Evolutionary conservation across 805 yeast genomes (phyloP).

Genomic region (Teunomyces gatunensis): DNA sequence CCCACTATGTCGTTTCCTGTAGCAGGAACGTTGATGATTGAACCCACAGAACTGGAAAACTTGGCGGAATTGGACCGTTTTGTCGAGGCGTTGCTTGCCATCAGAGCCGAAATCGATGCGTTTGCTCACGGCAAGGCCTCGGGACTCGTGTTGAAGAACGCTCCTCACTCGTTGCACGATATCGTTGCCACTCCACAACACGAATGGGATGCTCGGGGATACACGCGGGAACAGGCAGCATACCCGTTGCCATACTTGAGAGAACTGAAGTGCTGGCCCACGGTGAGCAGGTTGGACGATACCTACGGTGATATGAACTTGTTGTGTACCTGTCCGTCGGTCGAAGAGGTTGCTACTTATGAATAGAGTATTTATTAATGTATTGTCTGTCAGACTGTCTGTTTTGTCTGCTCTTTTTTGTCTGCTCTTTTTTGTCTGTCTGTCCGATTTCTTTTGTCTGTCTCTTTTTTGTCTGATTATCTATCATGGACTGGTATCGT

Average conservation of each 20-base stretch:
- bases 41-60: constrained; percentile 96
- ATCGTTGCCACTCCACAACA: constrained; percentile 53
- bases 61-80: constrained; percentile 86
- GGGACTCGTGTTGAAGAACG: constrained; percentile 74
- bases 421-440: background rate
- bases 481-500: background rate
- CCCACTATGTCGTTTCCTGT: constrained; percentile 99
- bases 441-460: background rate
- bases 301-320: constrained; percentile 91
- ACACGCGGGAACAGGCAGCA: constrained; percentile 90
- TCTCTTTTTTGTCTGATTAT: background rate
- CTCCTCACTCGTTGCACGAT: constrained; percentile 90
- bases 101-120: constrained; percentile 76
- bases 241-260: constrained; percentile 79
- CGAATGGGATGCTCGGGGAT: constrained; percentile 85
- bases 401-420: background rate
- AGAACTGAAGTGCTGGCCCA: constrained; percentile 88
- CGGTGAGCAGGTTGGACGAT: constrained; percentile 90
- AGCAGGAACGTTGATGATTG: constrained; percentile 95
- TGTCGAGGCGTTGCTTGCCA: constrained; percentile 80
- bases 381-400: background rate
- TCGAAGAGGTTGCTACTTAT: constrained; percentile 60
- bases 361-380: background rate
- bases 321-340: constrained; percentile 90
- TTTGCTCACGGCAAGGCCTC: constrained; percentile 63